Percentiles rank a stretch among this genome's conserved stretches.
Evolutionary conservation across 495 filamentous ascomycete species (phyloP).

Genomic region (Bombardia bombarda): DNA sequence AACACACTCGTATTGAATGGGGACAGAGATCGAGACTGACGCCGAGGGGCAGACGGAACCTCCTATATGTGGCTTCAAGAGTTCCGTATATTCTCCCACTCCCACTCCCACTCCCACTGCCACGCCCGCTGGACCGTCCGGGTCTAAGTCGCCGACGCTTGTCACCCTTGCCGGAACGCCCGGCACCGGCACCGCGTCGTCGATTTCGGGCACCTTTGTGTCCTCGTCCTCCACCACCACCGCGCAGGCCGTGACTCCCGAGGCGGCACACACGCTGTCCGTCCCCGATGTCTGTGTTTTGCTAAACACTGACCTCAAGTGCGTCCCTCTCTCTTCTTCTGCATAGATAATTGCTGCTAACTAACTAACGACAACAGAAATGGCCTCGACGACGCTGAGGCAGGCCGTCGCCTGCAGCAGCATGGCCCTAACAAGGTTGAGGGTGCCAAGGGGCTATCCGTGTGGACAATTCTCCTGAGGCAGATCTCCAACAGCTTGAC

Average conservation of each 20-base stretch:
- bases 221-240: too few species aligned
- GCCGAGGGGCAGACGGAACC: constrained; percentile 44
- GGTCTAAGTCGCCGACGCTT: too few species aligned
- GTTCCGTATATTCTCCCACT: too few species aligned
- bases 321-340: too few species aligned
- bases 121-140: too few species aligned
- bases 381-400: constrained; percentile 34
- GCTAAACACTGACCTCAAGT: constrained; percentile 20
- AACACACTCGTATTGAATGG: too few species aligned
- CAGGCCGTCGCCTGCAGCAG: constrained; percentile 33
- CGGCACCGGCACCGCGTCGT: too few species aligned
- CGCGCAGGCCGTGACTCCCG: too few species aligned
- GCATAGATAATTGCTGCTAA: too few species aligned
- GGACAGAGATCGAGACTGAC: constrained; percentile 37
- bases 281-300: constrained; percentile 17
- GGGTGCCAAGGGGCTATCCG: constrained; percentile 40
- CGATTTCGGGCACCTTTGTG: too few species aligned
- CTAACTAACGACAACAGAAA: too few species aligned
- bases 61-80: constrained; percentile 40
- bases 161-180: too few species aligned
- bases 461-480: constrained; percentile 48
- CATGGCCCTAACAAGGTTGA: constrained; percentile 47
- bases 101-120: constrained; percentile 4
- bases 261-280: constrained; percentile 18
- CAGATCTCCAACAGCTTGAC: constrained; percentile 48